Evolutionary conservation across 2,329 filamentous ascomycete genomes (phyloP).

Genomic region (Fusarium sp.): DNA sequence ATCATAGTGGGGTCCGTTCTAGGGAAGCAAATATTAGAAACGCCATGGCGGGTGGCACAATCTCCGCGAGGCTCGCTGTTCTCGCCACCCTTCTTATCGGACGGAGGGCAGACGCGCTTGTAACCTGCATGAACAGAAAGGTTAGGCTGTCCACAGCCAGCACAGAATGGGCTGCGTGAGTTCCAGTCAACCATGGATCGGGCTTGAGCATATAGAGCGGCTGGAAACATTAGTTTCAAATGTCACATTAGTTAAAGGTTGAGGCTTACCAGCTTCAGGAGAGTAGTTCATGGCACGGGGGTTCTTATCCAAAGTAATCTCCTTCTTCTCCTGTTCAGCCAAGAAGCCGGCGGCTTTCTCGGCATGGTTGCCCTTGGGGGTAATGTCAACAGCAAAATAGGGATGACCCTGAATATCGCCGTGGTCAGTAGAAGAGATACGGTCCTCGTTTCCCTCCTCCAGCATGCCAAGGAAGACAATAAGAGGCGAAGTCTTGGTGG

Average conservation of each 20-base stretch:
- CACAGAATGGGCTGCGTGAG: constrained; percentile 89
- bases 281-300: constrained; percentile 70
- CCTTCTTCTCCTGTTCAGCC: constrained; percentile 61
- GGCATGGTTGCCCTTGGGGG: constrained; percentile 72
- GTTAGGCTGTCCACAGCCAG: constrained; percentile 85
- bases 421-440: constrained; percentile 56
- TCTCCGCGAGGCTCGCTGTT: constrained; percentile 67
- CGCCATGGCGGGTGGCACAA: constrained; percentile 83
- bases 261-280: constrained; percentile 67
- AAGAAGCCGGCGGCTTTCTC: constrained; percentile 67
- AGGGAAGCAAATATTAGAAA: constrained; percentile 93
- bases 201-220: constrained; percentile 90
- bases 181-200: constrained; percentile 96
- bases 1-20: constrained; percentile 96
- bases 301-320: constrained; percentile 74
- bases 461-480: constrained; percentile 89
- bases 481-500: constrained; percentile 71
- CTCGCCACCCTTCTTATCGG: constrained; percentile 65
- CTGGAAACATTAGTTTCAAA: constrained; percentile 57
- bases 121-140: constrained; percentile 82
- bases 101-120: constrained; percentile 81
- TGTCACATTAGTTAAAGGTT: neutral
- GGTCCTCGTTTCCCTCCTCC: constrained; percentile 66
- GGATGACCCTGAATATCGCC: constrained; percentile 81
- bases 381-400: constrained; percentile 91